These are phyloP conservation scores for Glarea lozoyensis DNA, from an alignment of 495 filamentous ascomycete genomes.

Conservation along the genomic window DNA sequence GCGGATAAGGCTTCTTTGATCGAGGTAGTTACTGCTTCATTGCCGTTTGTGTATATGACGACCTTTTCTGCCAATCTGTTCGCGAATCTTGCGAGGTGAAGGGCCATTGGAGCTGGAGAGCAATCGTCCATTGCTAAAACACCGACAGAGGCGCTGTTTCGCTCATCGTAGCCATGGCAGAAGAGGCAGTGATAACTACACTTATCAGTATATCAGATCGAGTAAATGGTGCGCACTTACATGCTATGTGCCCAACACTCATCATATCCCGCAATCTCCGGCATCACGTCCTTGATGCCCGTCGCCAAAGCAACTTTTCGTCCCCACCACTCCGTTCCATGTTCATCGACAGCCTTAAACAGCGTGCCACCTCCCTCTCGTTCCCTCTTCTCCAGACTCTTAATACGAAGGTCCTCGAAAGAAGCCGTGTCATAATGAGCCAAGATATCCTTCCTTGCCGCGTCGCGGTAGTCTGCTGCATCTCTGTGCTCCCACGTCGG, in stretches of 20 bases:
- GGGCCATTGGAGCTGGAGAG: slow-evolving; percentile 5
- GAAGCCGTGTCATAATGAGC: slow-evolving; percentile 33
- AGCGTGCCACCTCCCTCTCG: slow-evolving; percentile 1
- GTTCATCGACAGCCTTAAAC: slow-evolving; percentile 28
- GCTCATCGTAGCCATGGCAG: slow-evolving; percentile 37
- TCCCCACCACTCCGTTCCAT: slow-evolving; percentile 26
- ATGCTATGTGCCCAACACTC: slow-evolving; percentile 75
- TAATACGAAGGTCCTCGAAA: slow-evolving; percentile 26
- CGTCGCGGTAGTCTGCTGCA: slow-evolving; percentile 31
- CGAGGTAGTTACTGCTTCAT: slow-evolving; percentile 6
- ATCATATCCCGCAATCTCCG: slow-evolving; percentile 19
- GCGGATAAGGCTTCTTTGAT: neutral
- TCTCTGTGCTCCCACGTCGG: slow-evolving; percentile 36
- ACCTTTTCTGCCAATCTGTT: slow-evolving; percentile 15
- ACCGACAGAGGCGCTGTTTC: slow-evolving; percentile 22
- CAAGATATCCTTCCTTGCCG: slow-evolving; percentile 26
- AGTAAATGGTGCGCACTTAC: slow-evolving; percentile 43
- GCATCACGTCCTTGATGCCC: slow-evolving; percentile 24
- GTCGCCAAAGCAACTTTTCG: slow-evolving; percentile 41
- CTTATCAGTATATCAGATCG: neutral
- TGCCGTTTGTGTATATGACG: slow-evolving; percentile 26
- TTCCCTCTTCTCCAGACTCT: slow-evolving; percentile 18
- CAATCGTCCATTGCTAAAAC: slow-evolving; percentile 25
- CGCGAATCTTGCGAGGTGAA: slow-evolving; percentile 17
- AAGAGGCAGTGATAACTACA: slow-evolving; percentile 38